phyloP scores from a whole-genome alignment of 2,329 filamentous ascomycete species.

The Diaporthe helianthi region DNA sequence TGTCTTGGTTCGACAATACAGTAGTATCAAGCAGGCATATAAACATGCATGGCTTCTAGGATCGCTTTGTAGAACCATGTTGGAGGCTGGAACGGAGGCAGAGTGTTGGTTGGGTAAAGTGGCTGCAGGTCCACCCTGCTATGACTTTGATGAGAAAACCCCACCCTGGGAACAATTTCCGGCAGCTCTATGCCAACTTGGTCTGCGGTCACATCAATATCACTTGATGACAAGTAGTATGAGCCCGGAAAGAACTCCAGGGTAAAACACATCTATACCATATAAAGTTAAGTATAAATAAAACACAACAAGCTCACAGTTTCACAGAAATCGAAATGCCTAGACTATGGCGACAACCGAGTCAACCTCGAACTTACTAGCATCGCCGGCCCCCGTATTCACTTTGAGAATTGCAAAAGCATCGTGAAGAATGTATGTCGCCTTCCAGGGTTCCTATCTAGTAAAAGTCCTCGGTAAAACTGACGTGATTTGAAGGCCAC shows the following conservation, averaged over 20 bases:
- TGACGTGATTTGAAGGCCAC: background rate
- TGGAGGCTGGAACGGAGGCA: no score
- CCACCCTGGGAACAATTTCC: background rate
- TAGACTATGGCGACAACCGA: background rate
- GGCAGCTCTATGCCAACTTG: background rate
- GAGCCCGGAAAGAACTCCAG: background rate
- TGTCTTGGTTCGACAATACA: no score
- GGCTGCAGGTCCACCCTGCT: background rate
- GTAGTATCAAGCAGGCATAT: no score
- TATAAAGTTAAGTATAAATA: background rate
- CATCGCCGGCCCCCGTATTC: background rate
- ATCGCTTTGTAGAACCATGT: no score
- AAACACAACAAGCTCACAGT: background rate
- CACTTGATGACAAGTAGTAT: background rate
- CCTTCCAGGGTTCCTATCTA: no score
- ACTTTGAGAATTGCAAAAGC: background rate
- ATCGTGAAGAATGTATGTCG: rapidly evolving
- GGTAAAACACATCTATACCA: background rate
- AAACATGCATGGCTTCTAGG: no score
- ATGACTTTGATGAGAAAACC: background rate
- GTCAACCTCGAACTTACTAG: background rate
- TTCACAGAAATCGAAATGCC: background rate
- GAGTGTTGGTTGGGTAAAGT: background rate
- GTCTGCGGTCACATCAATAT: background rate
- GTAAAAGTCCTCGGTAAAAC: background rate